These are phyloP conservation scores for Komagataella pastoris DNA, from an alignment of 805 yeast species.

Conservation along the genomic window DNA sequence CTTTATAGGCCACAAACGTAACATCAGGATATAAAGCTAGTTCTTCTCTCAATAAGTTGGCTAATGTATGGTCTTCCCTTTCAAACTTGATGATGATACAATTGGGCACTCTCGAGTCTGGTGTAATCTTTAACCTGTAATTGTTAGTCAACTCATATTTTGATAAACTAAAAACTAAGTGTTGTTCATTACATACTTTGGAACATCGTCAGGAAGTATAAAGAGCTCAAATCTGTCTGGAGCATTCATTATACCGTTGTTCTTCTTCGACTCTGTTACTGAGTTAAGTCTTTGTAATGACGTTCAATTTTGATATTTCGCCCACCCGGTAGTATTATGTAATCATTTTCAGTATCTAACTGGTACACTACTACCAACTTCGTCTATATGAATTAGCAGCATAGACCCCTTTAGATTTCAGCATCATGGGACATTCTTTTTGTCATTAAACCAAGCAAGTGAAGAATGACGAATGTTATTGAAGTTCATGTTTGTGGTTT, in stretches of 20 bases:
- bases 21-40: constrained; percentile 78
- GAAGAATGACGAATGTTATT: no score
- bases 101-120: constrained; percentile 91
- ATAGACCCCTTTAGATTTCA: no score
- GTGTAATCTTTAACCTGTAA: constrained; percentile 62
- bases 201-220: constrained; percentile 93
- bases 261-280: not conserved
- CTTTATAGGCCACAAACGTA: constrained; percentile 93
- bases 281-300: not conserved
- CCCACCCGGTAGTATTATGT: not conserved
- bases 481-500: no score
- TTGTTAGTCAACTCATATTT: constrained; percentile 7
- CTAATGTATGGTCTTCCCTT: constrained; percentile 95
- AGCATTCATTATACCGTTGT: constrained; percentile 61
- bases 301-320: not conserved
- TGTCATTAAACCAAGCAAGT: no score
- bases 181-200: constrained; percentile 43
- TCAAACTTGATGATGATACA: constrained; percentile 89
- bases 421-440: no score
- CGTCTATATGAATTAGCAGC: no score
- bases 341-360: not conserved
- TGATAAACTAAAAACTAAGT: not conserved
- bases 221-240: constrained; percentile 98
- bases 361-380: not conserved
- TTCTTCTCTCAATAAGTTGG: constrained; percentile 79